Percentiles rank a stretch among this genome's conserved stretches.
These are phyloP conservation scores for Pseudocercospora macadamiae DNA, from an alignment of 2,329 filamentous ascomycete species.

Conservation along the genomic window DNA sequence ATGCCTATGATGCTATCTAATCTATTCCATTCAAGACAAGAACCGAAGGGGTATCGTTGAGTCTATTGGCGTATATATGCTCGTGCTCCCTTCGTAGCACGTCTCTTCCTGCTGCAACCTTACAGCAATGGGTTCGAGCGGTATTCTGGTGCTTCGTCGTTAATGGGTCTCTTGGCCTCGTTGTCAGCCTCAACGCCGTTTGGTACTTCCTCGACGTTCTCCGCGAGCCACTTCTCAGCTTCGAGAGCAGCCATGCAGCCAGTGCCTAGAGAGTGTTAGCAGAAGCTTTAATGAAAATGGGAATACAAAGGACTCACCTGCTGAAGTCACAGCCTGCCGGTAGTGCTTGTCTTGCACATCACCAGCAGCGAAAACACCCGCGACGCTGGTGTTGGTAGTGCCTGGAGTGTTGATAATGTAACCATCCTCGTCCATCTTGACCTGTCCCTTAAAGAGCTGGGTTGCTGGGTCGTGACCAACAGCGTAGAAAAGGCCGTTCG, in stretches of 20 bases:
- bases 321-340: conserved; percentile 95
- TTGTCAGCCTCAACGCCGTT: conserved; percentile 54
- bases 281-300: background rate
- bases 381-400: conserved; percentile 81
- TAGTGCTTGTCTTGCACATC: conserved; percentile 99
- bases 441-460: conserved; percentile 82
- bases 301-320: conserved; percentile 63
- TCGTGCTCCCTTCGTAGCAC: background rate
- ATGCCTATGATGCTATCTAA: background rate
- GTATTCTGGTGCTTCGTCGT: conserved; percentile 63
- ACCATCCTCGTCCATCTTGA: conserved; percentile 85
- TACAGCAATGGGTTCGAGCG: conserved; percentile 66
- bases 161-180: conserved; percentile 53
- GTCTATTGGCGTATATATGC: conserved; percentile 3
- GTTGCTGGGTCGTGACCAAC: conserved; percentile 96
- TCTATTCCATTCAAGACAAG: background rate
- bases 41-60: background rate
- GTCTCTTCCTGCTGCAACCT: conserved; percentile 4
- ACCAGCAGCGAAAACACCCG: conserved; percentile 93
- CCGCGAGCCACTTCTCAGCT: conserved; percentile 88
- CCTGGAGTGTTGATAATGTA: conserved; percentile 90
- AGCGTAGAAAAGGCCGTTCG: conserved; percentile 95
- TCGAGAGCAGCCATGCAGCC: conserved; percentile 96
- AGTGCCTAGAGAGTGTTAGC: conserved; percentile 62
- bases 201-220: conserved; percentile 66